A percentile compares a stretch with the other conserved stretches of the same genome.
These are phyloP conservation scores for Nigrospora sphaerica DNA, from an alignment of 2,329 filamentous ascomycete species.

Conservation along the genomic window DNA sequence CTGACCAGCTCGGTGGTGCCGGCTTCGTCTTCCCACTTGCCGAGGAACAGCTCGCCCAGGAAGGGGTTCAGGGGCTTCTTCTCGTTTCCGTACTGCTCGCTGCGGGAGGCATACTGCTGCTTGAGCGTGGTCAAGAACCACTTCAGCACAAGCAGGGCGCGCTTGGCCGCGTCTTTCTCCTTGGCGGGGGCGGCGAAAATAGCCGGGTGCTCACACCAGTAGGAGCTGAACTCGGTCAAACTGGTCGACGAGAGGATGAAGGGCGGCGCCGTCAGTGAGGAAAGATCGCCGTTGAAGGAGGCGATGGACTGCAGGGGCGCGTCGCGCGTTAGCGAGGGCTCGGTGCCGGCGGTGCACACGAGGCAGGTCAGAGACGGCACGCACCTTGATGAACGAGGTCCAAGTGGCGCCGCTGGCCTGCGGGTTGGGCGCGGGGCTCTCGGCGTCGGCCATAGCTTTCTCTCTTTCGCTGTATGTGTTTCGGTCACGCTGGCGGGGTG, in stretches of 20 bases:
- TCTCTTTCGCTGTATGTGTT: constrained; percentile 4
- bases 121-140: constrained; percentile 37
- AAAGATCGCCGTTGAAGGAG: constrained; percentile 40
- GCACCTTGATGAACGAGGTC: constrained; percentile 24
- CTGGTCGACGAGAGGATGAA: constrained; percentile 40
- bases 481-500: background rate
- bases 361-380: background rate
- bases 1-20: constrained; percentile 24
- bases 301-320: constrained; percentile 18
- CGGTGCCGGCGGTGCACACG: background rate
- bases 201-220: constrained; percentile 40
- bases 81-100: constrained; percentile 26
- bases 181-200: constrained; percentile 40
- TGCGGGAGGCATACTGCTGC: constrained; percentile 28
- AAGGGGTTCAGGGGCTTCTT: constrained; percentile 46
- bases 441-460: background rate
- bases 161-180: constrained; percentile 27
- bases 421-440: constrained; percentile 12
- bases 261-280: constrained; percentile 43
- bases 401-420: constrained; percentile 23
- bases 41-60: constrained; percentile 36
- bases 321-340: background rate
- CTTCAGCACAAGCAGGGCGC: constrained; percentile 37
- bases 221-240: constrained; percentile 42
- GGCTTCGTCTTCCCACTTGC: constrained; percentile 22